phyloP scores from a whole-genome alignment of 2,329 filamentous ascomycete species.

The Aspergillus sp. region DNA sequence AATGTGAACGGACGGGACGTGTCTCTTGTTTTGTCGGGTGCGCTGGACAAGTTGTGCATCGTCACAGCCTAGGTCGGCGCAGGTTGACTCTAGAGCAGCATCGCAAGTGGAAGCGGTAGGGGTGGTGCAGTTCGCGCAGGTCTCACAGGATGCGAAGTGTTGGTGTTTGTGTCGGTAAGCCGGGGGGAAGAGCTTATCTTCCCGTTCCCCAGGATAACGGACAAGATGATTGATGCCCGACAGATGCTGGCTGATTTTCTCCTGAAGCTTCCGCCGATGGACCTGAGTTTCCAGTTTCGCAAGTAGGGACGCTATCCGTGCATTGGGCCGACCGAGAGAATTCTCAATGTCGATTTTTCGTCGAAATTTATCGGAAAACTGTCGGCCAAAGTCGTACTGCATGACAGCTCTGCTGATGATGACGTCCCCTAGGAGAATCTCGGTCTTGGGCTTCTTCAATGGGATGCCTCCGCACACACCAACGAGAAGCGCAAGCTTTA shows the following conservation, averaged over 20 bases:
- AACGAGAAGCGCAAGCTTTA: constrained; percentile 1
- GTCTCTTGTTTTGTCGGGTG: background rate
- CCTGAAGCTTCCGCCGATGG: background rate
- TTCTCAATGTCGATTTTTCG: background rate
- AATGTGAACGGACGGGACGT: constrained; percentile 1
- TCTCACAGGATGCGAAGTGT: background rate
- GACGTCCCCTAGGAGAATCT: constrained; percentile 6
- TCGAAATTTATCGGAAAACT: background rate
- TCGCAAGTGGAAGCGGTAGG: constrained; percentile 8
- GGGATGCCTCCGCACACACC: constrained; percentile 1
- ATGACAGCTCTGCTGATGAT: constrained; percentile 1
- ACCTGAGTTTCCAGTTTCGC: background rate
- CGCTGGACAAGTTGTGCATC: background rate
- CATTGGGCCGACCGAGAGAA: background rate
- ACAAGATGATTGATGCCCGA: background rate
- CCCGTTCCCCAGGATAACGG: background rate
- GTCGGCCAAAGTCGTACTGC: constrained; percentile 8
- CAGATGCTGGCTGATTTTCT: background rate
- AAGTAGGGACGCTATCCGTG: background rate
- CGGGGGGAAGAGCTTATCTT: background rate
- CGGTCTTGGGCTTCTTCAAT: background rate
- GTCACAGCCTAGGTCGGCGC: constrained; percentile 4
- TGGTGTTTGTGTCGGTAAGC: constrained; percentile 1
- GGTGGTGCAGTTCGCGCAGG: constrained; percentile 21
- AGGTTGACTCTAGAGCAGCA: background rate